Evolutionary conservation across 2,329 filamentous ascomycete genomes (phyloP), one percentile per base, ranked within the genome.

Genomic region (Tolypocladium pustulatum): DNA sequence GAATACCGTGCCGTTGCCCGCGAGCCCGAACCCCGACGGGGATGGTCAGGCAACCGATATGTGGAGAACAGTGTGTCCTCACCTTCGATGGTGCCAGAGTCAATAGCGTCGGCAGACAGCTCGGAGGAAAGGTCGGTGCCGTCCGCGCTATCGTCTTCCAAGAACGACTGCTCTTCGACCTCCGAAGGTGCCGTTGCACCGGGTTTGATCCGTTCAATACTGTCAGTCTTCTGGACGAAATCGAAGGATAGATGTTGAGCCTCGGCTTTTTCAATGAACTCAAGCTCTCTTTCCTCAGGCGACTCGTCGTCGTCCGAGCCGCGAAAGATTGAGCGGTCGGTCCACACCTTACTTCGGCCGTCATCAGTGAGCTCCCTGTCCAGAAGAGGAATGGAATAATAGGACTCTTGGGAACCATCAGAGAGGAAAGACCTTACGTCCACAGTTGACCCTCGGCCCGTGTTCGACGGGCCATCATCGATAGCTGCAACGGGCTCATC

Each of bases 331-430:
- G 84, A 86, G 49, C 74, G 77, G 43, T 83, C 73, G 12, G 78
- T 78, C 83, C 83, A 86, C 59, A 69, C 72, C 59, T 72, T 73
- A 62, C 76, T 77, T 9, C 67, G 71, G 1, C 71, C 78, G 61
- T 83, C 79, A 49, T 84, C 80, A 0, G 77, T 79, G 36, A 80
- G 68, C 3, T 81, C 88, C 55, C 88, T 83, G 61, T 93, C 87
- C 15, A 95, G 79, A 9, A 94, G 78, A 4, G 91, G 90, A 38
- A 87, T 85, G 0, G 89, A 92, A 43, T 83, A 87, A 68, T 91
- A 91, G 0, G 89, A 93, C 55, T 87, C 85, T 34, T 84, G 81
- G 0, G 90, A 91, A 58, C 81, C 82, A 17, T 83, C 80, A 1
- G 82, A 83, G 4, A 82, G 62, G 63, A 82, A 79, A 0, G 81